Evolutionary conservation across 2,329 filamentous ascomycete genomes (phyloP).

Genomic region (Verticillium zaregamsianum): DNA sequence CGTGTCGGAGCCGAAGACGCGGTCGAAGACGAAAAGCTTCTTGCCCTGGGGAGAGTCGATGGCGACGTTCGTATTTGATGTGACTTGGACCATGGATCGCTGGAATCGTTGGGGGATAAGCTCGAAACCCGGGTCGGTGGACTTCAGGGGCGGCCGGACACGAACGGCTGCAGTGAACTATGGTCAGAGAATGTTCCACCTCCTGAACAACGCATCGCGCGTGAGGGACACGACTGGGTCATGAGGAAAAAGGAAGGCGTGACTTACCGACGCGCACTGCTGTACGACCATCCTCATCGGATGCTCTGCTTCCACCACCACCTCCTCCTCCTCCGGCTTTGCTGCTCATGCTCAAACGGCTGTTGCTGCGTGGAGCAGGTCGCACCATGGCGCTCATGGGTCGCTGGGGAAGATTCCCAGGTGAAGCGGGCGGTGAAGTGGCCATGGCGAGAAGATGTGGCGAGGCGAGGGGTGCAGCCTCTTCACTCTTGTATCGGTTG

Average conservation of each 20-base stretch:
- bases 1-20: slow-evolving; percentile 81
- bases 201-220: background rate
- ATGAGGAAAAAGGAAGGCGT: slow-evolving; percentile 4
- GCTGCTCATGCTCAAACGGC: slow-evolving; percentile 80
- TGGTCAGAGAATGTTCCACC: slow-evolving; percentile 9
- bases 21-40: slow-evolving; percentile 95
- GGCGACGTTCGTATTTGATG: slow-evolving; percentile 75
- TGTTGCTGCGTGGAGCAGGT: slow-evolving; percentile 68
- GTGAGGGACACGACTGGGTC: background rate
- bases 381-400: slow-evolving; percentile 80
- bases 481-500: slow-evolving; percentile 1
- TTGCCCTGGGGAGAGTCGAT: slow-evolving; percentile 90
- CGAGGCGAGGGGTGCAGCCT: slow-evolving; percentile 9
- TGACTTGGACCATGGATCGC: slow-evolving; percentile 85
- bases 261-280: slow-evolving; percentile 93
- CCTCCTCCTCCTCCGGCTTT: slow-evolving; percentile 66
- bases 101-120: slow-evolving; percentile 95
- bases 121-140: slow-evolving; percentile 86
- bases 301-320: slow-evolving; percentile 72
- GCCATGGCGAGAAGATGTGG: slow-evolving; percentile 45
- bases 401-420: slow-evolving; percentile 53
- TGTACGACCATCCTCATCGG: slow-evolving; percentile 85
- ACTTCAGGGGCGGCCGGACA: slow-evolving; percentile 79
- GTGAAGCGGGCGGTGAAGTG: slow-evolving; percentile 67
- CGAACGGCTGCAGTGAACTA: slow-evolving; percentile 66